phyloP scores from a whole-genome alignment of 495 filamentous ascomycete species.

The Trichodelitschia bisporula region DNA sequence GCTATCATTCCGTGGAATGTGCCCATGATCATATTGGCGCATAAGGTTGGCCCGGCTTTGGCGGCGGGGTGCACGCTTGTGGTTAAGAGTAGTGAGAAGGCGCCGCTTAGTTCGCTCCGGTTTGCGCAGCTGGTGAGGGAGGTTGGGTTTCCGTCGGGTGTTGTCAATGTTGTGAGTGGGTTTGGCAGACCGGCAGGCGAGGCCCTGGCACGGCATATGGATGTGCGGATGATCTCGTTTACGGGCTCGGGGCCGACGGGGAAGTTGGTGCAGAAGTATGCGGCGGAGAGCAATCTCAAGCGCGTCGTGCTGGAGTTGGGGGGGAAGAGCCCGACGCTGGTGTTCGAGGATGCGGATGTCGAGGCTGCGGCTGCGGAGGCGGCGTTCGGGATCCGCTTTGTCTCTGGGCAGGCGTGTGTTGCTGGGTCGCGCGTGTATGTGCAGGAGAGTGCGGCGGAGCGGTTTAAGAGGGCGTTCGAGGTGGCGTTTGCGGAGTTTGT shows the following conservation, averaged over 20 bases:
- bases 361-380: constrained; percentile 11
- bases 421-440: constrained; percentile 17
- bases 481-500: constrained; percentile 6
- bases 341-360: constrained; percentile 17
- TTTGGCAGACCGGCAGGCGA: constrained; percentile 12
- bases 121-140: constrained; percentile 13
- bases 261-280: constrained; percentile 6
- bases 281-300: constrained; percentile 16
- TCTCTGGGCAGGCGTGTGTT: constrained; percentile 15
- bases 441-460: constrained; percentile 14
- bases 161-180: constrained; percentile 16
- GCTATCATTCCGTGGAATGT: constrained; percentile 19
- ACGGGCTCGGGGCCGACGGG: constrained; percentile 11
- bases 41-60: constrained; percentile 14
- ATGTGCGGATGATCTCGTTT: constrained; percentile 10
- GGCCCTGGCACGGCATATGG: constrained; percentile 12
- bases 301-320: constrained; percentile 16
- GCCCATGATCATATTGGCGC: constrained; percentile 10
- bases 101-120: constrained; percentile 11
- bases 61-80: constrained; percentile 15
- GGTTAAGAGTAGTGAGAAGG: constrained; percentile 16
- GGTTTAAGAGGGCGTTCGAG: constrained; percentile 11
- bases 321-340: constrained; percentile 15
- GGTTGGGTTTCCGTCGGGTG: constrained; percentile 16
- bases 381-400: constrained; percentile 6